These are phyloP conservation scores for Citrus cavaleriei DNA, from an alignment of 345 rosid species.

Conservation along the genomic window DNA sequence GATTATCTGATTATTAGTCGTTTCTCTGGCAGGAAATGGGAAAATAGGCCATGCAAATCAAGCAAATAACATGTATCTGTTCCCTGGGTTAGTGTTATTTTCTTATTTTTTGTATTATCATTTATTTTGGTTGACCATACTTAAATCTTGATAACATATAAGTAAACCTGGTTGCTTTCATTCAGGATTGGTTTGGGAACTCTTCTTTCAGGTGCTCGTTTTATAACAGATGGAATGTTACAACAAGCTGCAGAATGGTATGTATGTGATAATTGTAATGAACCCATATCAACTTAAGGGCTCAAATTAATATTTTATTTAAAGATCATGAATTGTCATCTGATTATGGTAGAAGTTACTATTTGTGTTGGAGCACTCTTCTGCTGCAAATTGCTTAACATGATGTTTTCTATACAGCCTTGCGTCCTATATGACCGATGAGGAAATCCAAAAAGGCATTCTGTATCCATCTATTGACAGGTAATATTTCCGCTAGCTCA, in stretches of 20 bases:
- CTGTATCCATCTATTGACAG: conserved; percentile 83
- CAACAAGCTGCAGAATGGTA: conserved; percentile 96
- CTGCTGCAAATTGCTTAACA: conserved; percentile 10
- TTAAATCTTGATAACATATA: not conserved
- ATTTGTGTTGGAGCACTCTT: not conserved
- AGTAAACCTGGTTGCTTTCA: conserved; percentile 3
- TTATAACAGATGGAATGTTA: conserved; percentile 83
- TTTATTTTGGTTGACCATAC: not conserved
- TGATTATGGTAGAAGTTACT: not conserved
- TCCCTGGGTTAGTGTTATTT: conserved; percentile 77
- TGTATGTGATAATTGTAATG: not conserved
- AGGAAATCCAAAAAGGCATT: conserved; percentile 70
- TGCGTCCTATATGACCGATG: conserved; percentile 91
- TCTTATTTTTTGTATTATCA: conserved; percentile 4
- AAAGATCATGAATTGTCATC: not conserved
- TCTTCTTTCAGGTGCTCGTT: conserved; percentile 74
- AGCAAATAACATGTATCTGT: conserved; percentile 97
- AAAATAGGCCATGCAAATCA: conserved; percentile 91
- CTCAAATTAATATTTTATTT: not conserved
- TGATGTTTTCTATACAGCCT: conserved; percentile 54
- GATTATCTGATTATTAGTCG: not conserved
- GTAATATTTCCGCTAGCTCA: conserved; percentile 31
- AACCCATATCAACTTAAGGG: not conserved
- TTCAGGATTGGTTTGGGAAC: conserved; percentile 91
- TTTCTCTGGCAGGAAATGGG: conserved; percentile 66